A percentile compares a stretch with the other conserved stretches of the same genome.
phyloP scores from a whole-genome alignment of 768 basidiomycete genomes.

The Polyporus arcularius region DNA sequence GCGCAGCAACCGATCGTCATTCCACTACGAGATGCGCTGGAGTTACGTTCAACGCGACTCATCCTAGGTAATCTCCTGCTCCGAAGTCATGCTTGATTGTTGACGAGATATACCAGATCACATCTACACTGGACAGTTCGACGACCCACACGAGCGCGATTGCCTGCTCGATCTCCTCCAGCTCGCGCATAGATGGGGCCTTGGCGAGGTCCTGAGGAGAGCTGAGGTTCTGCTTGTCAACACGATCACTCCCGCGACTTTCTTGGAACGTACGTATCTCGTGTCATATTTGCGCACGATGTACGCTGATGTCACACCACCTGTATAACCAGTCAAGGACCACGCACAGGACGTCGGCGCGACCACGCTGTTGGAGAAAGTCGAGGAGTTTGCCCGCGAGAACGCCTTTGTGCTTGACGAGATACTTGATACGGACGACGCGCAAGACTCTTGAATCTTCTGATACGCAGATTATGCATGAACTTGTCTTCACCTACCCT shows the following conservation, averaged over 20 bases:
- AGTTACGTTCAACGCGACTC: slow-evolving; percentile 24
- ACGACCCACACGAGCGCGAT: slow-evolving; percentile 15
- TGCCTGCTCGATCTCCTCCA: slow-evolving; percentile 30
- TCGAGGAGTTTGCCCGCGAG: slow-evolving; percentile 29
- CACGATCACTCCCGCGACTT: slow-evolving; percentile 30
- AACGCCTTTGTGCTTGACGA: slow-evolving; percentile 21
- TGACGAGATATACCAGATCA: slow-evolving; percentile 29
- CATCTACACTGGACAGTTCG: slow-evolving; percentile 31
- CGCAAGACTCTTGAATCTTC: too few relatives aligned
- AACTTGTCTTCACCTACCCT: too few relatives aligned
- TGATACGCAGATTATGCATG: too few relatives aligned
- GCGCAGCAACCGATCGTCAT: slow-evolving; percentile 15
- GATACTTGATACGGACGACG: neutral
- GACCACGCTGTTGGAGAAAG: slow-evolving; percentile 24
- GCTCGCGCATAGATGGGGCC: slow-evolving; percentile 16
- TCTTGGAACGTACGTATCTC: slow-evolving; percentile 26
- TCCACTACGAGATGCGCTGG: slow-evolving; percentile 9
- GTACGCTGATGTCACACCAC: neutral
- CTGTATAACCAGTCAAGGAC: slow-evolving; percentile 25
- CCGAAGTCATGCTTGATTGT: neutral
- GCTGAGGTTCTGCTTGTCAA: slow-evolving; percentile 33
- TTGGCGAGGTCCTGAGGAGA: slow-evolving; percentile 25
- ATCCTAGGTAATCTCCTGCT: slow-evolving; percentile 29
- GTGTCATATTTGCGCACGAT: neutral
- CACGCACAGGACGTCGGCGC: slow-evolving; percentile 26